Base-by-base conservation (phyloP, 225 moss, liverwort and hornwort species). In the Climacium dendroides region DNA sequence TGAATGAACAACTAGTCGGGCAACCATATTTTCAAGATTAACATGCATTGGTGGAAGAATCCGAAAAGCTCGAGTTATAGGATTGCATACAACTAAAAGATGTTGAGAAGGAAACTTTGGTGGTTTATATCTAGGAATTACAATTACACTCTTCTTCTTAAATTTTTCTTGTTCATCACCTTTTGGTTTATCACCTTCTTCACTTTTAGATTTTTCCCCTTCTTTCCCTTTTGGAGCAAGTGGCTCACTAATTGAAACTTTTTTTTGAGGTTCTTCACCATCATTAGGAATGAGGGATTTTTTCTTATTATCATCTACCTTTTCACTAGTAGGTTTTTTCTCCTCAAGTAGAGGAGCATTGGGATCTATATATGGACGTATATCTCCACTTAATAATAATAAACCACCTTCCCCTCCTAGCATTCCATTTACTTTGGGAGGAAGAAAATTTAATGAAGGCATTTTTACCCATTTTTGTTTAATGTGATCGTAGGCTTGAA, bases 401-500 rank as follows among this genome's bases (percentile, higher is more conserved):
- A 94, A 71, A 43, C 94, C 94, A 5, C 94, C 92, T 70, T 94
- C 92, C 12, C 94, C 94, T 8, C 86, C 92, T 78, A 94, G 92
- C 89, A 94, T 94, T 54, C 71, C 7, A 23, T 92, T 92, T 19
- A 94, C 88, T 90, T 82, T 91, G 7, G 89, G 30, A 48, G 92
- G 94, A 86, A 94, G 94, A 19, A 94, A 94, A 84, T 94, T 85
- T 73, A 94, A 70, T 0, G 90, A 90, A 61, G 92, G 94, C 94
- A 94, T 91, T 80, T 77, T 89, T 2, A 92, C 19, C 94, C 94
- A 94, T 85, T 92, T 91, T 78, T 91, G 28, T 73, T 83, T 87
- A 32, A 87, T 81, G 28, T 78, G 28, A 73, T 91, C 90, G 17
- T 89, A 94, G 9, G 89, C 94, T 89, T 94, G 92, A 75, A 94